These are phyloP conservation scores for Metschnikowia colocasiae DNA, from an alignment of 805 yeast genomes.

Conservation along the genomic window DNA sequence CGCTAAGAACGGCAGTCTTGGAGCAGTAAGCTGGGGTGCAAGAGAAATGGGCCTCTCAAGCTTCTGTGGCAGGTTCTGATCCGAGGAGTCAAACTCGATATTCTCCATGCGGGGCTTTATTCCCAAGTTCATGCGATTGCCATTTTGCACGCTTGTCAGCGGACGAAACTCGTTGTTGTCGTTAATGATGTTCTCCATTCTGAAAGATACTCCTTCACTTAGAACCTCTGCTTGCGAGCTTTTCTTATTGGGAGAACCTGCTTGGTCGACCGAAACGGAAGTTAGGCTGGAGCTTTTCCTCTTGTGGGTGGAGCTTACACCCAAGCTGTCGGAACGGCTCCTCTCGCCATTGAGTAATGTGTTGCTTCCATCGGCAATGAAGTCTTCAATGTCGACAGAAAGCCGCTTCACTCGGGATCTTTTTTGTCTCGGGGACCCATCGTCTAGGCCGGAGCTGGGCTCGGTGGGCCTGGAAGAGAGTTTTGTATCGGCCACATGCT, in stretches of 20 bases:
- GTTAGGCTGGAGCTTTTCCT: neutral
- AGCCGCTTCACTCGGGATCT: slow-evolving; percentile 5
- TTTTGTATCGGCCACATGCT: neutral
- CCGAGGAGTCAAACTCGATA: slow-evolving; percentile 28
- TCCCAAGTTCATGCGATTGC: neutral
- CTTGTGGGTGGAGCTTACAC: neutral
- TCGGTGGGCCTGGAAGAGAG: neutral
- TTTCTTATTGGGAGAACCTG: neutral
- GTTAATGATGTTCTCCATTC: slow-evolving; percentile 20
- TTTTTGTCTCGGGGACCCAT: slow-evolving; percentile 6
- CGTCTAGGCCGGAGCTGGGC: neutral
- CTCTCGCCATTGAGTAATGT: neutral
- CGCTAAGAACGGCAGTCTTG: neutral
- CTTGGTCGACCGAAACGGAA: neutral
- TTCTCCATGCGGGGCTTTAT: slow-evolving; percentile 7
- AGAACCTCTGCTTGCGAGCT: neutral
- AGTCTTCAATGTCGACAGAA: slow-evolving; percentile 6
- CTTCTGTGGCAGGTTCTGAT: slow-evolving; percentile 15
- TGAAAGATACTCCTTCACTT: slow-evolving; percentile 2
- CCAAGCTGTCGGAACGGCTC: neutral
- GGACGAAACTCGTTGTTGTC: slow-evolving; percentile 26
- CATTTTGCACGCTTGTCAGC: neutral
- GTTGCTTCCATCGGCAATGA: neutral
- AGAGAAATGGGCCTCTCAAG: neutral
- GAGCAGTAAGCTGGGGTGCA: neutral